A percentile compares a stretch with the other conserved stretches of the same genome.
Conservation (phyloP, 2,329 filamentous ascomycete genomes). For the Cryphonectria radicalis region DNA sequence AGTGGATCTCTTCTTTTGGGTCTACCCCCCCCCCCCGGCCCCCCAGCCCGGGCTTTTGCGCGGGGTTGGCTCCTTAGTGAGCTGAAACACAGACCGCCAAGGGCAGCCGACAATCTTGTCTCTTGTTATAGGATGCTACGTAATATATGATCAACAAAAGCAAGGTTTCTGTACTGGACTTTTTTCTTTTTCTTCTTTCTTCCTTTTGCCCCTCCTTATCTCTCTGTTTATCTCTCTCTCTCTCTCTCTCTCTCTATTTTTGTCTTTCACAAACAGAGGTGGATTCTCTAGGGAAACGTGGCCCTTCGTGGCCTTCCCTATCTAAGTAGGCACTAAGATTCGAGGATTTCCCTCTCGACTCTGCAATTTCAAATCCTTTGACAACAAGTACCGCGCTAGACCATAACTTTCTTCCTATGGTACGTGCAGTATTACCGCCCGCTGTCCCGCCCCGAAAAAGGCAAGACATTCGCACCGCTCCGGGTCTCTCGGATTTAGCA, state of each 20-base stretch:
- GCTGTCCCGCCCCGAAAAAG: background rate
- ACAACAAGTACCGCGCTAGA: background rate
- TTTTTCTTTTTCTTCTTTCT: background rate
- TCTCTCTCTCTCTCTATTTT: too few species aligned
- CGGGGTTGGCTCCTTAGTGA: background rate
- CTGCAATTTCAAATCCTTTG: background rate
- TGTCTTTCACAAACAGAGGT: background rate
- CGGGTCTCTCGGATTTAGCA: background rate
- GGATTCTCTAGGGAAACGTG: background rate
- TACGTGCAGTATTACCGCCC: background rate
- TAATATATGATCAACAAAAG: too few species aligned
- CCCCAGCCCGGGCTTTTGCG: background rate
- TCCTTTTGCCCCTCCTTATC: too few species aligned
- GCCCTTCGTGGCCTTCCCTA: too few species aligned
- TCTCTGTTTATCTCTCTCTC: background rate
- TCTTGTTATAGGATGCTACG: too few species aligned
- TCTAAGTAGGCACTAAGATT: too few species aligned
- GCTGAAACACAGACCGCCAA: background rate
- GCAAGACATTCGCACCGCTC: background rate
- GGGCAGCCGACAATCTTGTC: background rate
- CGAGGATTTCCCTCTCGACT: background rate
- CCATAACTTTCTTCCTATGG: background rate
- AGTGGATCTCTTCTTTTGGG: background rate
- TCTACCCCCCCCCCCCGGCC: background rate
- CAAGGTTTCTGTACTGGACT: background rate